phyloP scores from a whole-genome alignment of 2,329 filamentous ascomycete species.

The Emmonsiellopsis sp. region DNA sequence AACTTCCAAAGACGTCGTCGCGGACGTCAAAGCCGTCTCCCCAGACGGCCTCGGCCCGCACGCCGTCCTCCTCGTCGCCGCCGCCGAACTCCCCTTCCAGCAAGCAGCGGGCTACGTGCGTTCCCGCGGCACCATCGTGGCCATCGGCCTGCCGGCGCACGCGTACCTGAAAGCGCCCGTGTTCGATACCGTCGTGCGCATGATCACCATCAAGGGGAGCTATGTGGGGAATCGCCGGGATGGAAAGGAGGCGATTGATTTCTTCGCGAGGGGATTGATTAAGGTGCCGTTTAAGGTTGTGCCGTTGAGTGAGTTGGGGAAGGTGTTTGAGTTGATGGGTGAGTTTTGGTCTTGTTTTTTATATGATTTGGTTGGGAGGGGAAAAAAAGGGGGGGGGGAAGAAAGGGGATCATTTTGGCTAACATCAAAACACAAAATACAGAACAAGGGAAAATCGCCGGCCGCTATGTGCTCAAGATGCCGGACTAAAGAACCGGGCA shows the following conservation, averaged over 20 bases:
- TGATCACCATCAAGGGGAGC: constrained; percentile 85
- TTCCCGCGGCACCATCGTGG: constrained; percentile 70
- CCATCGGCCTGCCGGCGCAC: constrained; percentile 76
- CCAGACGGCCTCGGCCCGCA: constrained; percentile 75
- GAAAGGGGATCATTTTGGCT: constrained; percentile 6
- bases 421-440: constrained; percentile 6
- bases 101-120: constrained; percentile 85
- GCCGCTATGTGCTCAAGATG: constrained; percentile 37
- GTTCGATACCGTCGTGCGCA: constrained; percentile 78
- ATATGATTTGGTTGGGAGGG: background rate
- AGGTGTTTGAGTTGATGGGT: constrained; percentile 68
- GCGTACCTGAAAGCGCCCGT: constrained; percentile 76
- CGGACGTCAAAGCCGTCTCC: constrained; percentile 73
- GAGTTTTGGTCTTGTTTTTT: constrained; percentile 10
- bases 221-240: constrained; percentile 93
- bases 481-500: constrained; percentile 19
- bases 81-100: constrained; percentile 86
- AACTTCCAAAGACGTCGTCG: constrained; percentile 65
- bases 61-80: constrained; percentile 77
- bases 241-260: constrained; percentile 79
- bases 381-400: background rate
- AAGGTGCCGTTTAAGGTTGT: constrained; percentile 78
- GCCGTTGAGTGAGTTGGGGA: constrained; percentile 67
- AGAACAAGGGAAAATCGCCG: constrained; percentile 33
- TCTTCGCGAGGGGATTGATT: constrained; percentile 75